Percentiles rank a stretch among this genome's conserved stretches.
Evolutionary conservation across 2,329 filamentous ascomycete species (phyloP).

Genomic region (Ceratocystis destructans): DNA sequence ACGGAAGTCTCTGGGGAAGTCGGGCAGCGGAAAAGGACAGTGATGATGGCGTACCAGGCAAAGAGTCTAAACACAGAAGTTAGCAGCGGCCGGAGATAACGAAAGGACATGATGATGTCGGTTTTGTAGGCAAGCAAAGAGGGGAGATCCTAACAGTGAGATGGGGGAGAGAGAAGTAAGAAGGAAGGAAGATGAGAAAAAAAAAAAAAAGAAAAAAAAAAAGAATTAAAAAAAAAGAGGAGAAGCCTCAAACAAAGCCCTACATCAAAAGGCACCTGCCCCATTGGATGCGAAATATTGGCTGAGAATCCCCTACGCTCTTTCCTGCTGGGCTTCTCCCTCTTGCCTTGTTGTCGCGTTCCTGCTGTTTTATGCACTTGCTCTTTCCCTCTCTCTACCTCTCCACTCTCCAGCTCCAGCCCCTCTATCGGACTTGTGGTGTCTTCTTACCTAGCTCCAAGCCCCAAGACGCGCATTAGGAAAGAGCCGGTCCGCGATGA

Average conservation of each 20-base stretch:
- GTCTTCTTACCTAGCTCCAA: constrained; percentile 5
- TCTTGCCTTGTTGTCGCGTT: neutral
- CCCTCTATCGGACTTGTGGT: neutral
- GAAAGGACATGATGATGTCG: neutral
- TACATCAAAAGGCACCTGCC: neutral
- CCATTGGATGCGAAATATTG: neutral
- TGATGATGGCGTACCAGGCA: constrained; percentile 77
- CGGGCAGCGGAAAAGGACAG: constrained; percentile 71
- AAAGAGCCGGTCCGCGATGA: neutral
- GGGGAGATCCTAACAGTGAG: neutral
- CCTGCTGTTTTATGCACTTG: neutral
- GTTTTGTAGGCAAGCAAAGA: neutral
- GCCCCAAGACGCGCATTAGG: constrained; percentile 6
- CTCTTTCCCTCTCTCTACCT: neutral
- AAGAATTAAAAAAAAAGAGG: neutral
- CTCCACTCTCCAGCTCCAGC: neutral
- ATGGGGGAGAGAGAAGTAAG: neutral
- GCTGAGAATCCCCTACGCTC: neutral
- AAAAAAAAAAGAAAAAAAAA: neutral
- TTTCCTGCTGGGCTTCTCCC: neutral
- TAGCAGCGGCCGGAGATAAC: neutral
- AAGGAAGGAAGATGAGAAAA: no score
- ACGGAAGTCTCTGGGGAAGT: constrained; percentile 38
- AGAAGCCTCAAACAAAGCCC: neutral
- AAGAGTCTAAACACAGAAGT: constrained; percentile 41